Evolutionary conservation across 352 stramenopile genomes (phyloP).

Genomic region (Plasmopara viticola): DNA sequence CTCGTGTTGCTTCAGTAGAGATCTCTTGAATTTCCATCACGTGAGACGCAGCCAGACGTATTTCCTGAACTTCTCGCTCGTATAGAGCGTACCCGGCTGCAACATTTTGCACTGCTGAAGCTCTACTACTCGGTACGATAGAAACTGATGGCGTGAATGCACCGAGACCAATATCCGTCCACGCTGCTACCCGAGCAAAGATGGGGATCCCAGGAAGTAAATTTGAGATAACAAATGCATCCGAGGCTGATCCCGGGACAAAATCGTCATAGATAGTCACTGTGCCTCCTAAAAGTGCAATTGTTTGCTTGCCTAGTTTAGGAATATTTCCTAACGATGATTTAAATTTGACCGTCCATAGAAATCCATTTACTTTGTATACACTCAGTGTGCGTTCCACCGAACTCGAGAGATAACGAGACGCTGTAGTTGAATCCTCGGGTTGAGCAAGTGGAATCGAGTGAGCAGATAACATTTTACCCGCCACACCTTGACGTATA

Average conservation of each 20-base stretch:
- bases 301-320: constrained; percentile 27
- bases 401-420: constrained; percentile 33
- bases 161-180: constrained; percentile 50
- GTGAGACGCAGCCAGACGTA: constrained; percentile 58
- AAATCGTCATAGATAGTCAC: constrained; percentile 43
- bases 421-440: constrained; percentile 15
- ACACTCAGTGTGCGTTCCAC: constrained; percentile 30
- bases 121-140: constrained; percentile 44
- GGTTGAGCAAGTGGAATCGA: constrained; percentile 49
- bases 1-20: constrained; percentile 44
- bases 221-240: constrained; percentile 39
- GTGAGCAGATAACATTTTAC: constrained; percentile 23
- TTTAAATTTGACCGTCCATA: constrained; percentile 76
- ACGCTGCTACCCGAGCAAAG: constrained; percentile 52
- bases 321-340: constrained; percentile 66
- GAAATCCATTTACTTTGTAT: constrained; percentile 54
- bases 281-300: constrained; percentile 12
- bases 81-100: constrained; percentile 52
- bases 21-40: constrained; percentile 71
- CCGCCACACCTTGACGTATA: constrained; percentile 27
- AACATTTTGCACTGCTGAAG: constrained; percentile 42
- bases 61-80: constrained; percentile 58
- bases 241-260: constrained; percentile 29
- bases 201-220: constrained; percentile 63
- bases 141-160: constrained; percentile 33